Base-by-base conservation (phyloP, 176 grass and related monocot species). In the Melocanna baccifera region DNA sequence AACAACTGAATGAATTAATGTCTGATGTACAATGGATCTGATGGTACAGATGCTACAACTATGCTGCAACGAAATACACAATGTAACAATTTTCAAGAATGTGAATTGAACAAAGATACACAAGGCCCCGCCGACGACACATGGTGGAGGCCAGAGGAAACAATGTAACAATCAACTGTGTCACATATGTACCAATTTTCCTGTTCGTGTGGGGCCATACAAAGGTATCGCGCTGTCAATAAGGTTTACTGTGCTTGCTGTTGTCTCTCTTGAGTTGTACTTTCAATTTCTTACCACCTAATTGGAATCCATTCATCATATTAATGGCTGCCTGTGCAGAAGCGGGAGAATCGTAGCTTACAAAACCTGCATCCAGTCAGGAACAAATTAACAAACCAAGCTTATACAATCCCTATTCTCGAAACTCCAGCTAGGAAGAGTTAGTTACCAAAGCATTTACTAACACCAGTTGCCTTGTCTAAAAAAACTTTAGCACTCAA, bases 211-310 rank as follows among this genome's bases (percentile, higher is more conserved):
- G 53, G 62, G 45, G 26, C 65, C 65, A 52, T 73, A 72, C 72
- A 56, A 80, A 1, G 2, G 73, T 78, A 51, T 69, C 18, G 9
- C 34, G 37, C 69, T 80, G 75, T 92, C 84, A 91, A 82, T 85
- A 92, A 86, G 86, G 89, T 91, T 96, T 94, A 83, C 83, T 94
- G 76, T 94, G 90, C 88, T 92, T 83, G 79, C 40, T 99, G 92
- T 97, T 94, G 83, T 96, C 93, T 91, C 93, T 94, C 88, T 99
- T 99, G 69, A 96, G 96, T 70, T 99, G 96, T 91, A 99, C 96
- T 91, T 99, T 99, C 87, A 99, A 87, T 64, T 99, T 99, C 88
- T 99, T 99, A 87, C 93, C 89, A 47, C 91, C 88, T 91, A 97
- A 89, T 80, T 94, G 92, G 62, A 47, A 92, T 56, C 95, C 95